phyloP scores from a whole-genome alignment of 2,329 filamentous ascomycete genomes.

The Rhytidhysteron rufulum region DNA sequence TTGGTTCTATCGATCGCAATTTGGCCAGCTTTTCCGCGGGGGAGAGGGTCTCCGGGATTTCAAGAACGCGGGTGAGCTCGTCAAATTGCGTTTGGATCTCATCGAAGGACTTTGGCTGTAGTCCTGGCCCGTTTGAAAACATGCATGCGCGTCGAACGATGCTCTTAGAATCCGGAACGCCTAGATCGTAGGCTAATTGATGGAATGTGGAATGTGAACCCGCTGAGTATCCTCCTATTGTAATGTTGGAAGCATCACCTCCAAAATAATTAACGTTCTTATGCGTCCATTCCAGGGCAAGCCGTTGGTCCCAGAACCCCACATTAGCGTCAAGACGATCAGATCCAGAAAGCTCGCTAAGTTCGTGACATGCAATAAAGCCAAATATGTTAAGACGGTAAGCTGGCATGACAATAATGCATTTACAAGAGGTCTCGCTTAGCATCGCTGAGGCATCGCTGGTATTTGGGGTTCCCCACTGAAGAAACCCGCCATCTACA shows the following conservation, averaged over 20 bases:
- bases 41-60: slow-evolving; percentile 40
- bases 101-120: slow-evolving; percentile 48
- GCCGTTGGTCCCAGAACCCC: slow-evolving; percentile 56
- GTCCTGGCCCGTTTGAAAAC: slow-evolving; percentile 51
- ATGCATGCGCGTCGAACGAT: slow-evolving; percentile 52
- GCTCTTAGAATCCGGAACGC: slow-evolving; percentile 41
- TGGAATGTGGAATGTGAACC: slow-evolving; percentile 56
- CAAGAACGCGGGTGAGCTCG: slow-evolving; percentile 44
- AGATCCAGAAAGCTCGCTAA: slow-evolving; percentile 33
- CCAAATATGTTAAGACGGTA: slow-evolving; percentile 57
- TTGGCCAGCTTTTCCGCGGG: slow-evolving; percentile 43
- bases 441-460: slow-evolving; percentile 45
- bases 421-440: slow-evolving; percentile 42
- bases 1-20: slow-evolving; percentile 39
- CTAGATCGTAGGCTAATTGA: slow-evolving; percentile 55
- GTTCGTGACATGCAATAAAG: slow-evolving; percentile 50
- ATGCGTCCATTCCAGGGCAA: slow-evolving; percentile 54
- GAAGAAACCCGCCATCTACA: slow-evolving; percentile 54
- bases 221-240: slow-evolving; percentile 54
- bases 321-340: slow-evolving; percentile 41
- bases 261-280: slow-evolving; percentile 51
- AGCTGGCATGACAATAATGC: slow-evolving; percentile 53
- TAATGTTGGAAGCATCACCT: slow-evolving; percentile 49
- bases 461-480: slow-evolving; percentile 52
- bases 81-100: slow-evolving; percentile 52